Conservation (phyloP, 371 early-diverging fungal species). For the Fennellomyces sp. region DNA sequence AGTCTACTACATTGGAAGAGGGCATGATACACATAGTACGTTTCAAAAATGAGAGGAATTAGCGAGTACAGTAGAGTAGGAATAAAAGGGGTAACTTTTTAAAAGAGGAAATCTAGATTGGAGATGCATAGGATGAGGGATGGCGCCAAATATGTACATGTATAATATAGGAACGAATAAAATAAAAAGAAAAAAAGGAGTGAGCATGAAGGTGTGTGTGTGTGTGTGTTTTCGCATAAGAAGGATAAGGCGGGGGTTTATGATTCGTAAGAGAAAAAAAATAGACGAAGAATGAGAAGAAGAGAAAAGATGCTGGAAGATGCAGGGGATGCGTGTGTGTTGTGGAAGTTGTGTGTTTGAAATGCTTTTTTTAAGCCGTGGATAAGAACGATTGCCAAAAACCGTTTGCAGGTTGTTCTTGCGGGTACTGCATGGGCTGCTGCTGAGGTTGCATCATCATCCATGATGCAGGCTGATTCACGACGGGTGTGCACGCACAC, state of each 20-base stretch:
- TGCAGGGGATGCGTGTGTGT: constrained; percentile 5
- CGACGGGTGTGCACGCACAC: too few species aligned
- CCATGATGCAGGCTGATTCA: too few species aligned
- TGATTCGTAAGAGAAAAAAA: too few species aligned
- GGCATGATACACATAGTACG: constrained; percentile 6
- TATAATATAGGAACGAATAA: too few species aligned
- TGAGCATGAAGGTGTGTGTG: constrained; percentile 1
- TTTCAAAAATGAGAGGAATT: constrained; percentile 1
- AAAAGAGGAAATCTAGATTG: constrained; percentile 5
- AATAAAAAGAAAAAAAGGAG: background rate
- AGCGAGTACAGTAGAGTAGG: background rate
- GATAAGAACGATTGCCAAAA: constrained; percentile 15
- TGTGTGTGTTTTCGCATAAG: background rate
- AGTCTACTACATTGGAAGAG: constrained; percentile 6
- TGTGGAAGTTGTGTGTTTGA: background rate
- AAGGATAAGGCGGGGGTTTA: too few species aligned
- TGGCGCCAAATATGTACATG: background rate
- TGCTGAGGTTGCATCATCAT: background rate
- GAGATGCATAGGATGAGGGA: background rate
- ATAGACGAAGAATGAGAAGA: too few species aligned
- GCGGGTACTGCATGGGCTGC: background rate
- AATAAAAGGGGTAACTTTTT: background rate
- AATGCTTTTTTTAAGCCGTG: background rate
- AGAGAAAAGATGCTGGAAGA: background rate
- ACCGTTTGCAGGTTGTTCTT: background rate